These are phyloP conservation scores for Stenocarpella maydis DNA, from an alignment of 2,329 filamentous ascomycete species.

Conservation along the genomic window DNA sequence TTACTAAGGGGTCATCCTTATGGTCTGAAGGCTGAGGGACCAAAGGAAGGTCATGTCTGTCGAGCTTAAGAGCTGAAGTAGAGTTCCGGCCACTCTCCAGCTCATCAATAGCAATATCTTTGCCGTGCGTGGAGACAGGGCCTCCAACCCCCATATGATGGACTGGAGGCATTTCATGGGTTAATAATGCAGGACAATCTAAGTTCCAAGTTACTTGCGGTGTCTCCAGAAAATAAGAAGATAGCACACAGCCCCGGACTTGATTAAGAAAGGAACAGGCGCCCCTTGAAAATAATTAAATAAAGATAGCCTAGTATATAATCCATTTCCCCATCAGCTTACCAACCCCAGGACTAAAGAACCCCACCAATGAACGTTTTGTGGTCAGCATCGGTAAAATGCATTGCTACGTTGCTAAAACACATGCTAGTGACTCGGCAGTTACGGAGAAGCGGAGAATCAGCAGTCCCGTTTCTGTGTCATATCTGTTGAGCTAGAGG, in stretches of 20 bases:
- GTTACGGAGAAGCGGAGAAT: constrained; percentile 3
- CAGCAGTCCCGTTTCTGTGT: background rate
- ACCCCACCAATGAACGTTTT: background rate
- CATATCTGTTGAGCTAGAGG: no score
- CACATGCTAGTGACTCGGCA: background rate
- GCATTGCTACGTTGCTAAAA: constrained; percentile 6
- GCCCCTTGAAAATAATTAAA: background rate
- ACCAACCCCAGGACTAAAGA: background rate
- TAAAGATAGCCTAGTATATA: background rate
- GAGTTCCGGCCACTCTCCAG: background rate
- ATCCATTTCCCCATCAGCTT: background rate
- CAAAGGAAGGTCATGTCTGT: constrained; percentile 40
- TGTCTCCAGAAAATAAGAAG: background rate
- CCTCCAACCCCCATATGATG: background rate
- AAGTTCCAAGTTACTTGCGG: no score
- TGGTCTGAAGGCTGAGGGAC: constrained; percentile 39
- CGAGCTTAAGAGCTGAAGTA: constrained; percentile 19
- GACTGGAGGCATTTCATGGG: background rate
- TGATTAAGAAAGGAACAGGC: background rate
- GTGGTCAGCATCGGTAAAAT: background rate
- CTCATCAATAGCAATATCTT: background rate
- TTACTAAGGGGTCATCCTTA: constrained; percentile 40
- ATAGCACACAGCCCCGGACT: no score
- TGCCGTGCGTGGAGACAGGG: background rate
- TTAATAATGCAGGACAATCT: background rate